A percentile compares a stretch with the other conserved stretches of the same genome.
Evolutionary conservation across 2,329 filamentous ascomycete genomes (phyloP).

Genomic region (Blastomyces parvus): DNA sequence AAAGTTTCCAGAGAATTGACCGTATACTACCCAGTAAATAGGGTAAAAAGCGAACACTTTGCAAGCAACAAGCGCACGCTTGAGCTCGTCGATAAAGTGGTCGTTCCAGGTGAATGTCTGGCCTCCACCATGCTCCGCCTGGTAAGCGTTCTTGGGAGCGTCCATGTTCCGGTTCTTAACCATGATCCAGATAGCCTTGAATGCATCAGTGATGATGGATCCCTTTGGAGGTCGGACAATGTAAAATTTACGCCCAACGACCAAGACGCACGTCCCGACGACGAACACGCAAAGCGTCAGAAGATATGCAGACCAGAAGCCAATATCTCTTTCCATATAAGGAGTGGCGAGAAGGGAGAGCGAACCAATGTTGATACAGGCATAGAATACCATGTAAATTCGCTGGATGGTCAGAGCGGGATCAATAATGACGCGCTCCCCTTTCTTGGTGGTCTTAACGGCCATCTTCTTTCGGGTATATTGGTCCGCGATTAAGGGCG

Average conservation of each 20-base stretch:
- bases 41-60: constrained; percentile 64
- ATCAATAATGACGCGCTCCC: constrained; percentile 54
- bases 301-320: constrained; percentile 58
- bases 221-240: constrained; percentile 48
- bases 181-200: constrained; percentile 52
- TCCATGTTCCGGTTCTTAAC: constrained; percentile 45
- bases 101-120: constrained; percentile 53
- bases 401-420: constrained; percentile 56
- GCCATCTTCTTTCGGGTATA: constrained; percentile 50
- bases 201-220: constrained; percentile 56
- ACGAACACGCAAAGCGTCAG: constrained; percentile 55
- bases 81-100: constrained; percentile 62
- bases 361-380: constrained; percentile 64
- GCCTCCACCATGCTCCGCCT: constrained; percentile 42
- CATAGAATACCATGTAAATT: constrained; percentile 67
- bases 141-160: constrained; percentile 58
- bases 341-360: constrained; percentile 58
- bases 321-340: constrained; percentile 57
- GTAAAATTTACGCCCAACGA: constrained; percentile 39
- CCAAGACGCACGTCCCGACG: constrained; percentile 48
- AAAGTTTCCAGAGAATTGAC: constrained; percentile 58
- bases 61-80: constrained; percentile 56
- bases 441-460: constrained; percentile 34
- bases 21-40: constrained; percentile 59
- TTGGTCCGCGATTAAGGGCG: constrained; percentile 55